Conservation (phyloP, 345 rosid species). For the Populus nigra region DNA sequence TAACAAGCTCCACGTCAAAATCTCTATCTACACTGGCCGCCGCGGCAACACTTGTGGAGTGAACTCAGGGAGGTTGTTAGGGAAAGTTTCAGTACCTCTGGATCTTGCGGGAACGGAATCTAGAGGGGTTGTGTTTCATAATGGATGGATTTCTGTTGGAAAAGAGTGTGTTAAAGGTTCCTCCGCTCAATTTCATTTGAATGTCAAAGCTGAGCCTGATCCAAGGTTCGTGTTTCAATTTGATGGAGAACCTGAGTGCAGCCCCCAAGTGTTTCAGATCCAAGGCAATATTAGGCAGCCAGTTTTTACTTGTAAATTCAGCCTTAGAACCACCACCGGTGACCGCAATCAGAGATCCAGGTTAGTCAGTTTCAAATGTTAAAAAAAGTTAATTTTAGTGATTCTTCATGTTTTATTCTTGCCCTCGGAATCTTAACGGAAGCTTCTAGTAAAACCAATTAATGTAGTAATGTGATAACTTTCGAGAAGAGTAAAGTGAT, state of each 20-base stretch:
- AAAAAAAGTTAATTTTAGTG: not conserved
- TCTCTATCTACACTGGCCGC: slow-evolving; percentile 69
- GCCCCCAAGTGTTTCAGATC: slow-evolving; percentile 90
- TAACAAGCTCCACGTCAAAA: slow-evolving; percentile 47
- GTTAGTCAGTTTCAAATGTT: slow-evolving; percentile 26
- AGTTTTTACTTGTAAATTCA: slow-evolving; percentile 93
- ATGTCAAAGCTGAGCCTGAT: slow-evolving; percentile 82
- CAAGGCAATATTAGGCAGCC: slow-evolving; percentile 83
- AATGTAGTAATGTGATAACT: not conserved
- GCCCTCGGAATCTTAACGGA: not conserved
- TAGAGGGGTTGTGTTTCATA: slow-evolving; percentile 54
- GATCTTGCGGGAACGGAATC: slow-evolving; percentile 61
- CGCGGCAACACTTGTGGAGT: slow-evolving; percentile 71
- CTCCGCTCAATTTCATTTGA: slow-evolving; percentile 64
- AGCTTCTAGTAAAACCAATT: not conserved
- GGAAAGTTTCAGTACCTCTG: slow-evolving; percentile 71
- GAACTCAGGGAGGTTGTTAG: slow-evolving; percentile 64
- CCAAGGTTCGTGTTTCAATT: slow-evolving; percentile 96
- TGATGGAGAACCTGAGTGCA: slow-evolving; percentile 94
- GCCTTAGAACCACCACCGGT: slow-evolving; percentile 59
- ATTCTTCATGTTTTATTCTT: slow-evolving; percentile 7
- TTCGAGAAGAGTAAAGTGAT: slow-evolving; percentile 17
- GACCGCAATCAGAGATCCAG: slow-evolving; percentile 70
- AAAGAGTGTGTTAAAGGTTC: slow-evolving; percentile 46
- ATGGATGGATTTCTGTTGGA: slow-evolving; percentile 74